Evolutionary conservation across 345 rosid genomes (phyloP).

Genomic region (Pugionium dolabratum): DNA sequence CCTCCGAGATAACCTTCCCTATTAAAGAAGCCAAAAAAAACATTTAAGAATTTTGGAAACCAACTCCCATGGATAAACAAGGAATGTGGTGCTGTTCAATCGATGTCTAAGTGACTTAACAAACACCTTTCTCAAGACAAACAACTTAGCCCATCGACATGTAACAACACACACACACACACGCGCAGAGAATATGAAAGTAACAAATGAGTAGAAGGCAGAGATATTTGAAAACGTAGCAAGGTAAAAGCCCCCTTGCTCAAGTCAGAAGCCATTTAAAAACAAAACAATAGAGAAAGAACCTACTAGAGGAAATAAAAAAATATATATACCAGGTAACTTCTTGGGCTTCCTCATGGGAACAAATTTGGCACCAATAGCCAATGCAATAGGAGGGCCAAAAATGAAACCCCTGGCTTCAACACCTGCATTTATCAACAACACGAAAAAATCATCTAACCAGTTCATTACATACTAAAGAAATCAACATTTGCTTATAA

Average conservation of each 20-base stretch:
- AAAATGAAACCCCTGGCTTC: constrained; percentile 99
- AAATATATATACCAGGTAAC: constrained; percentile 64
- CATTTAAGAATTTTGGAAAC: not conserved
- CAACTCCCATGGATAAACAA: not conserved
- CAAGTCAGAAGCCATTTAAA: constrained; percentile 6
- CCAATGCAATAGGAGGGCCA: constrained; percentile 98
- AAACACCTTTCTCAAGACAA: not conserved
- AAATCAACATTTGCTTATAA: not conserved
- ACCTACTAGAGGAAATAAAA: not conserved
- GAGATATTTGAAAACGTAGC: not conserved
- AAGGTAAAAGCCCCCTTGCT: constrained; percentile 8
- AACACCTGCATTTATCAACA: constrained; percentile 54
- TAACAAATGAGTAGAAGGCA: constrained; percentile 4
- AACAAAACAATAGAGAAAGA: not conserved
- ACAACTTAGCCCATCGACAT: constrained; percentile 4
- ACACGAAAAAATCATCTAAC: not conserved
- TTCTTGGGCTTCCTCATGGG: constrained; percentile 98
- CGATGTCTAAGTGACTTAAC: not conserved
- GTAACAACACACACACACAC: not conserved
- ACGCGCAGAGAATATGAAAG: constrained; percentile 1
- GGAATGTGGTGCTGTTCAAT: not conserved
- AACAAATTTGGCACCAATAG: constrained; percentile 98
- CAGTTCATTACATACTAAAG: constrained; percentile 4
- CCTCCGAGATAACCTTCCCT: constrained; percentile 92
- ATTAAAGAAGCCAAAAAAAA: constrained; percentile 17